phyloP scores from a whole-genome alignment of 176 grass and related monocot genomes.

The Phoenix dactylifera region DNA sequence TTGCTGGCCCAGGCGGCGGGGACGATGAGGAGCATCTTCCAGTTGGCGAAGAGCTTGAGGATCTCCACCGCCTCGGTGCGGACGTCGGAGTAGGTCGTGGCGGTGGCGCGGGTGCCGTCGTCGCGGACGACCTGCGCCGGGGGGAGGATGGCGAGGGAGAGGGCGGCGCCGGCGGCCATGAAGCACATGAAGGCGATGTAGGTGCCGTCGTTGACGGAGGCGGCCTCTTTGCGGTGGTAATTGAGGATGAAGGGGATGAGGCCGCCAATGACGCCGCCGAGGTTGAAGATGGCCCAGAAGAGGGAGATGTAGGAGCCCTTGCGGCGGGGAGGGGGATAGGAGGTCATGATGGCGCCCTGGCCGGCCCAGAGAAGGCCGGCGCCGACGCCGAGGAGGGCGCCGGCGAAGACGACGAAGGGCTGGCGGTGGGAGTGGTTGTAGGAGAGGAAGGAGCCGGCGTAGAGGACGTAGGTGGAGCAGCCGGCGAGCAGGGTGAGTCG shows the following conservation, averaged over 20 bases:
- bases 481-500: constrained; percentile 54
- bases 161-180: constrained; percentile 49
- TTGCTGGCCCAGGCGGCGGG: constrained; percentile 82
- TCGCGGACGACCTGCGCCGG: constrained; percentile 53
- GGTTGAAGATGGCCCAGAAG: constrained; percentile 95
- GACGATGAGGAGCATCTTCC: constrained; percentile 81
- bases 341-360: constrained; percentile 89
- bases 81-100: constrained; percentile 30
- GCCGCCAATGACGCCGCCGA: constrained; percentile 81
- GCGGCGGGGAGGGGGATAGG: constrained; percentile 53
- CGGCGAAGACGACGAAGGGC: constrained; percentile 50
- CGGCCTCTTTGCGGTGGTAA: constrained; percentile 27
- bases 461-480: constrained; percentile 69
- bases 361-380: constrained; percentile 82
- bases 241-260: constrained; percentile 91
- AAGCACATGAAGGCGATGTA: constrained; percentile 80
- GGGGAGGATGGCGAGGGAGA: constrained; percentile 45
- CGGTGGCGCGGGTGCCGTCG: constrained; percentile 49
- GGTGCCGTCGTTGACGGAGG: constrained; percentile 60
- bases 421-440: constrained; percentile 63
- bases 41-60: constrained; percentile 60
- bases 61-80: constrained; percentile 48
- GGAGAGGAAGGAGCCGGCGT: constrained; percentile 79
- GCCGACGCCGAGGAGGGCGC: constrained; percentile 64
- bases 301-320: constrained; percentile 84